Evolutionary conservation across 352 stramenopile genomes (phyloP).

Genomic region (Pythium volutum): DNA sequence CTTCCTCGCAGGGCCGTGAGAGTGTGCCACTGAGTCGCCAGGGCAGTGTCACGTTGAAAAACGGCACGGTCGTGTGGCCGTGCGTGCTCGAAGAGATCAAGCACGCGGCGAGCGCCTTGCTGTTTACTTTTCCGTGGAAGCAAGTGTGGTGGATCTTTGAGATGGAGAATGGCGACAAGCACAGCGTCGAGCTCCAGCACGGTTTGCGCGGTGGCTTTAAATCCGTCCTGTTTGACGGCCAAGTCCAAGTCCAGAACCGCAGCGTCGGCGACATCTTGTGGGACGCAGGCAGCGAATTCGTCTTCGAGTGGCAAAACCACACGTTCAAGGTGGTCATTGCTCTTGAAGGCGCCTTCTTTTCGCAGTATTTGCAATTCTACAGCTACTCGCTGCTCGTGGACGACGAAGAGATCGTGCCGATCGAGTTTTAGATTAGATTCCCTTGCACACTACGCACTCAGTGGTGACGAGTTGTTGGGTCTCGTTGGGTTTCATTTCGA

Average conservation of each 20-base stretch:
- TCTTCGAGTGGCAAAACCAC: slow-evolving; percentile 61
- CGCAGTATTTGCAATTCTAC: slow-evolving; percentile 81
- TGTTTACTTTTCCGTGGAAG: slow-evolving; percentile 87
- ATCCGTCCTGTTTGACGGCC: slow-evolving; percentile 67
- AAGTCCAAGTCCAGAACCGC: slow-evolving; percentile 61
- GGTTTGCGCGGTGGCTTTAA: slow-evolving; percentile 72
- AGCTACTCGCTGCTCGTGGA: slow-evolving; percentile 80
- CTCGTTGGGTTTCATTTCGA: no score
- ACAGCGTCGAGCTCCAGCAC: slow-evolving; percentile 78
- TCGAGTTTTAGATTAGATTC: slow-evolving; percentile 32
- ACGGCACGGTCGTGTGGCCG: slow-evolving; percentile 51
- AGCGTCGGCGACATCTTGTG: slow-evolving; percentile 73
- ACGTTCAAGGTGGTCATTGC: slow-evolving; percentile 76
- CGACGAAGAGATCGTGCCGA: slow-evolving; percentile 61
- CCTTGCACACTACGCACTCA: no score
- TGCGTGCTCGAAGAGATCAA: slow-evolving; percentile 84
- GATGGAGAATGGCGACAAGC: slow-evolving; percentile 45
- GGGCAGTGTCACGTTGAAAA: slow-evolving; percentile 43
- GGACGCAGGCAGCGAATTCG: slow-evolving; percentile 74
- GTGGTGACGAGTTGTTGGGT: no score
- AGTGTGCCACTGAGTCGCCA: slow-evolving; percentile 61
- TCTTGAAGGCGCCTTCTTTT: slow-evolving; percentile 82
- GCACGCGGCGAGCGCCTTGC: slow-evolving; percentile 62
- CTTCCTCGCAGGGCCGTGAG: slow-evolving; percentile 69
- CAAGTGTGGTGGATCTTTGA: slow-evolving; percentile 85